A percentile compares a stretch with the other conserved stretches of the same genome.
Conservation (phyloP, 179 eudicot species). For the Camellia oleifera region DNA sequence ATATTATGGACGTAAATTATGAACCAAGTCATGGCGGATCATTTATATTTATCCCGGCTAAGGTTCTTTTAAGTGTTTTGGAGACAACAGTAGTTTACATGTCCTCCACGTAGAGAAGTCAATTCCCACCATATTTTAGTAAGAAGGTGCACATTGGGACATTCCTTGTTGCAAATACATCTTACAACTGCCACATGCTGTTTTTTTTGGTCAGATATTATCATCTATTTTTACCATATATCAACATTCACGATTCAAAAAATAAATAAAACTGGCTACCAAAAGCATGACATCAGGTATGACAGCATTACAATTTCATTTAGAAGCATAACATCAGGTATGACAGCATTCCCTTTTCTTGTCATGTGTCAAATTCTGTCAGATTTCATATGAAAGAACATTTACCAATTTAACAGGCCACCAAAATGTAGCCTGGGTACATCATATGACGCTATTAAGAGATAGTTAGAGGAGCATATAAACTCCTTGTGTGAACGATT, state of each 20-base stretch:
- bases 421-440: not conserved
- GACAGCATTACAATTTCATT: not conserved
- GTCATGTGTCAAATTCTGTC: not conserved
- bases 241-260: not conserved
- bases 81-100: slow-evolving; percentile 3
- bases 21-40: too few species aligned
- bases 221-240: not conserved
- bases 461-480: not conserved
- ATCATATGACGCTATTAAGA: not conserved
- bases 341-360: not conserved
- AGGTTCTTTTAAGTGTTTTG: not conserved
- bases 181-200: not conserved
- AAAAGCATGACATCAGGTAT: not conserved
- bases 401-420: not conserved
- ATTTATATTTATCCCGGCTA: too few species aligned
- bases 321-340: not conserved
- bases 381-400: not conserved
- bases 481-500: not conserved
- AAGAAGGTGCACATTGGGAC: not conserved
- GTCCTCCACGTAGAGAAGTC: not conserved
- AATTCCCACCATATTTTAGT: not conserved
- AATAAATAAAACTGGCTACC: not conserved
- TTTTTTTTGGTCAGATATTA: not conserved
- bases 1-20: not conserved
- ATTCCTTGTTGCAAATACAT: not conserved